Percentiles rank a stretch among this genome's conserved stretches.
Evolutionary conservation across 2,329 filamentous ascomycete species (phyloP).

Genomic region (Pseudopithomyces maydicus): DNA sequence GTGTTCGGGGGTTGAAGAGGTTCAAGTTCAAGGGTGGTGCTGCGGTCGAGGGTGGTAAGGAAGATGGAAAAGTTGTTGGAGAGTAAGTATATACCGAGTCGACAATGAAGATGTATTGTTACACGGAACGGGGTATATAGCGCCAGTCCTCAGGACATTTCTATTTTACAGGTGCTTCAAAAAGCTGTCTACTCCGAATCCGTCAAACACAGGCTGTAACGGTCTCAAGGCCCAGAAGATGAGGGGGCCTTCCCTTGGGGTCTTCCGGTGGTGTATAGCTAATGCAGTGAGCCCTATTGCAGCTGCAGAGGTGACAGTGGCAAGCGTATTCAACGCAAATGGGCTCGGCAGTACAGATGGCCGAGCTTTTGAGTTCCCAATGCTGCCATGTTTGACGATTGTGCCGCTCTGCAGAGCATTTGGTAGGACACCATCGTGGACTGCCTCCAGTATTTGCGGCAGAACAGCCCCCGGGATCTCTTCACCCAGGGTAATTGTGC

Average conservation of each 20-base stretch:
- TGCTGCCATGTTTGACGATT: conserved; percentile 13
- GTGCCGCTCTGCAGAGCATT: conserved; percentile 15
- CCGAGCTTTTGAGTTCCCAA: conserved; percentile 10
- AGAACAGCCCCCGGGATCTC: conserved; percentile 7
- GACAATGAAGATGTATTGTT: not conserved
- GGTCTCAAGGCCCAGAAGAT: conserved; percentile 42
- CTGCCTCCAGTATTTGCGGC: conserved; percentile 15
- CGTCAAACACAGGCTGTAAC: conserved; percentile 16
- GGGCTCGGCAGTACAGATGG: conserved; percentile 36
- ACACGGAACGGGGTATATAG: conserved; percentile 11
- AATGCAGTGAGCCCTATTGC: conserved; percentile 31
- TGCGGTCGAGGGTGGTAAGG: conserved; percentile 35
- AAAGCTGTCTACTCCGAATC: conserved; percentile 38
- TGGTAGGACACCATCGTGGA: conserved; percentile 31
- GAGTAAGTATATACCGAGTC: conserved; percentile 17
- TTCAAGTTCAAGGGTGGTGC: conserved; percentile 42
- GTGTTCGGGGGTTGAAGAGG: conserved; percentile 62
- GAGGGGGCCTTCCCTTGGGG: conserved; percentile 36
- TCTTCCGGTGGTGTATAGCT: conserved; percentile 38
- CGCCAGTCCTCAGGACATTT: conserved; percentile 1
- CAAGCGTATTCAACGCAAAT: conserved; percentile 28
- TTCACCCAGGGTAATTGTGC: conserved; percentile 31
- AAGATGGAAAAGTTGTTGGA: conserved; percentile 31
- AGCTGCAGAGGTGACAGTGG: conserved; percentile 25
- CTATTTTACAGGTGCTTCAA: conserved; percentile 17